phyloP scores from a whole-genome alignment of 2,329 filamentous ascomycete genomes.

The Clathrospora elynae region DNA sequence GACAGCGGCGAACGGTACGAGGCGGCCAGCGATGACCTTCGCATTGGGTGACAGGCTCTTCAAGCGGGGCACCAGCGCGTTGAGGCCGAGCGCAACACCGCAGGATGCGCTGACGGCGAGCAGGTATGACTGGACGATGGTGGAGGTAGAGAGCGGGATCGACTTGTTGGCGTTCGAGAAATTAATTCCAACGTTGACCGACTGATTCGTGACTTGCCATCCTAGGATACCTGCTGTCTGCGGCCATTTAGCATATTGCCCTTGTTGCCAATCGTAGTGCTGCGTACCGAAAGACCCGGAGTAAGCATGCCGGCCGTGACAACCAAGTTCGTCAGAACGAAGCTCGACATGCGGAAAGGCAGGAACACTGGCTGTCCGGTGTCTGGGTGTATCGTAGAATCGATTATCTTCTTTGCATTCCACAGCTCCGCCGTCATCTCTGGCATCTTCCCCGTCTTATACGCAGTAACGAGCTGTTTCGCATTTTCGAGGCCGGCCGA shows the following conservation, averaged over 20 bases:
- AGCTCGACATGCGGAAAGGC: slow-evolving; percentile 97
- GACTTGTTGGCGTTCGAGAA: slow-evolving; percentile 98
- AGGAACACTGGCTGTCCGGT: slow-evolving; percentile 90
- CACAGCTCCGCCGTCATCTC: slow-evolving; percentile 90
- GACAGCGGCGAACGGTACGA: slow-evolving; percentile 95
- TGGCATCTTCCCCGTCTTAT: slow-evolving; percentile 80
- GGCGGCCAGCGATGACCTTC: slow-evolving; percentile 75
- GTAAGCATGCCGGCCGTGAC: slow-evolving; percentile 98
- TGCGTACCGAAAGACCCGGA: slow-evolving; percentile 73
- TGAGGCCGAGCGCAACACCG: slow-evolving; percentile 89
- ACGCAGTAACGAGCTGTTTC: slow-evolving; percentile 78
- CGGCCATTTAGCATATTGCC: slow-evolving; percentile 25
- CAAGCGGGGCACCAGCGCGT: slow-evolving; percentile 83
- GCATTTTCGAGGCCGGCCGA: slow-evolving; percentile 79
- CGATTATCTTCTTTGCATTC: slow-evolving; percentile 95
- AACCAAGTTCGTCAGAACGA: slow-evolving; percentile 88
- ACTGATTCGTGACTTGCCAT: slow-evolving; percentile 97
- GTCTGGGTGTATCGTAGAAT: slow-evolving; percentile 95
- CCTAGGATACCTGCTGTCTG: slow-evolving; percentile 81
- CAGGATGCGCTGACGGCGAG: slow-evolving; percentile 92
- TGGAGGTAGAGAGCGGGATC: slow-evolving; percentile 78
- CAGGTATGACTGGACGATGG: slow-evolving; percentile 86
- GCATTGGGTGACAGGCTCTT: slow-evolving; percentile 76
- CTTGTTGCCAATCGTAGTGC: slow-evolving; percentile 1
- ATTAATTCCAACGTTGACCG: slow-evolving; percentile 97